Evolutionary conservation across 2,329 filamentous ascomycete species (phyloP), one percentile per base, ranked within the genome.

Genomic region (Lojkania enalia): DNA sequence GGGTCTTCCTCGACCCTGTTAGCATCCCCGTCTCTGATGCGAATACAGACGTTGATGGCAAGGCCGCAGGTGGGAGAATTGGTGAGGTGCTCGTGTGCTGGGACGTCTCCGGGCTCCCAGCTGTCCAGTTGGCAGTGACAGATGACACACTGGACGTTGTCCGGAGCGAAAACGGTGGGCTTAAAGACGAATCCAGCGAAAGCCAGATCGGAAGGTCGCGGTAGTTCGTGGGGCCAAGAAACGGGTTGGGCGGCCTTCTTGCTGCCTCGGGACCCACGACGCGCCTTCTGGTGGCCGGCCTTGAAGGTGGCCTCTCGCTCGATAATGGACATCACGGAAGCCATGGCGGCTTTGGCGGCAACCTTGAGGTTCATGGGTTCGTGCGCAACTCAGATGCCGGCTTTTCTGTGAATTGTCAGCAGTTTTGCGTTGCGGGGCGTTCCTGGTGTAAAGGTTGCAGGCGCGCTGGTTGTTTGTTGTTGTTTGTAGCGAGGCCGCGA

Each of bases 101-200:
- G 89, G 48, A 90, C 82, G 64, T 99, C 94, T 16, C 85, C 83
- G 29, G 85, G 79, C 61, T 97, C 92, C 94, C 94, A 99, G 48
- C 90, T 91, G 66, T 95, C 90, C 11, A 99, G 79, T 43, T 85
- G 83, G 66, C 89, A 87, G 51, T 83, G 76, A 73, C 94, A 99
- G 27, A 90, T 78, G 70, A 95, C 97, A 69, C 94, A 99, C 56
- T 83, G 81, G 36, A 88, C 88, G 69, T 97, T 97, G 69, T 99
- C 94, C 27, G 85, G 85, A 61, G 84, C 88, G 35, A 82, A 79
- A 39, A 82, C 77, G 12, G 81, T 83, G 2, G 94, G 92, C 49
- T 85, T 82, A 73, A 89, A 97, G 73, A 86, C 94, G 74, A 99
- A 96, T 27, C 94, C 94, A 44, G 94, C 92, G 63, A 82, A 84